phyloP scores from a whole-genome alignment of 2,329 filamentous ascomycete species.

The Aspergillus aculeatus region DNA sequence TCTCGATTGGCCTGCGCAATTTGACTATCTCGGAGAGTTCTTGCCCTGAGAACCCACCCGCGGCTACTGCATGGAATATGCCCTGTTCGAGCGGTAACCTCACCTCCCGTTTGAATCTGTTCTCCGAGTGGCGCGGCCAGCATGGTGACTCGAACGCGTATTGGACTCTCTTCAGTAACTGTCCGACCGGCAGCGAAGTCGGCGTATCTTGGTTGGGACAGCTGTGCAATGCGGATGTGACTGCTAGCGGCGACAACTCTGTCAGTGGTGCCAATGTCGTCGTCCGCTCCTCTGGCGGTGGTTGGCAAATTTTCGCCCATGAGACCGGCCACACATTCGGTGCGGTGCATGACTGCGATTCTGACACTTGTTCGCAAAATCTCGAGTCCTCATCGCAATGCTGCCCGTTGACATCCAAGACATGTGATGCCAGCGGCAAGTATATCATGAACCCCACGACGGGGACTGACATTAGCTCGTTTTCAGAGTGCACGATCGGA shows the following conservation, averaged over 20 bases:
- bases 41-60: constrained; percentile 70
- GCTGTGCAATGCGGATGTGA: constrained; percentile 64
- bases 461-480: constrained; percentile 66
- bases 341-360: constrained; percentile 87
- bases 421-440: constrained; percentile 72
- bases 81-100: constrained; percentile 63
- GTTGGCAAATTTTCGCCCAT: constrained; percentile 96
- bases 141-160: constrained; percentile 80
- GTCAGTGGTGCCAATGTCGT: constrained; percentile 89
- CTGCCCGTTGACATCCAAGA: constrained; percentile 68
- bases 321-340: constrained; percentile 94
- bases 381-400: constrained; percentile 67
- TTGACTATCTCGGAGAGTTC: constrained; percentile 70
- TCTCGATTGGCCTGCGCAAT: constrained; percentile 85
- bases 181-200: constrained; percentile 78
- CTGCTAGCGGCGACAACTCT: constrained; percentile 59
- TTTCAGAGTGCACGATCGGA: constrained; percentile 85
- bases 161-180: constrained; percentile 85
- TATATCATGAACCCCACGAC: constrained; percentile 98
- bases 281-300: constrained; percentile 72
- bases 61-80: constrained; percentile 79
- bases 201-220: constrained; percentile 92
- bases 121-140: constrained; percentile 82
- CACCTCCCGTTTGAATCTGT: constrained; percentile 75
- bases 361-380: constrained; percentile 63